Conservation (phyloP, 2,329 filamentous ascomycete species). For the Mycosphaerella sp. region DNA sequence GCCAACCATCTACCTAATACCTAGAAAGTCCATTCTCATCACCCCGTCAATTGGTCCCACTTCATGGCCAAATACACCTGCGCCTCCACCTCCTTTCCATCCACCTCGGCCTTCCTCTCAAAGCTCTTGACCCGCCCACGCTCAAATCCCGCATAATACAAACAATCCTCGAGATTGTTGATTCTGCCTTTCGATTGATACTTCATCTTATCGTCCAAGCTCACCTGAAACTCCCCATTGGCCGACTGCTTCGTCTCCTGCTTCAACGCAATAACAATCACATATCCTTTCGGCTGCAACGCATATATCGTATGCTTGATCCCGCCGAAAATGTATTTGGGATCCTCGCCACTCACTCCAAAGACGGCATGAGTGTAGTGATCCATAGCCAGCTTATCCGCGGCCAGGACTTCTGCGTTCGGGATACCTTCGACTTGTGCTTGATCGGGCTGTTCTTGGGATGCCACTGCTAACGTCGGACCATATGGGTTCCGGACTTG, state of each 20-base stretch:
- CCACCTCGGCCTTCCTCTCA: constrained; percentile 20
- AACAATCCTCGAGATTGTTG: constrained; percentile 20
- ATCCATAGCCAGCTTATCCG: constrained; percentile 23
- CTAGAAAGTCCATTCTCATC: neutral
- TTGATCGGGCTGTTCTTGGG: constrained; percentile 13
- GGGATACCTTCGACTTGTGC: constrained; percentile 10
- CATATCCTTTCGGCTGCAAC: constrained; percentile 25
- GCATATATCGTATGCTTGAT: constrained; percentile 25
- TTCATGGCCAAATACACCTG: constrained; percentile 28
- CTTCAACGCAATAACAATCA: constrained; percentile 24
- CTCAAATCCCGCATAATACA: constrained; percentile 28
- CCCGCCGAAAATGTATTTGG: constrained; percentile 22
- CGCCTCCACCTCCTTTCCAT: constrained; percentile 21
- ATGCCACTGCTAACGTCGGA: constrained; percentile 23
- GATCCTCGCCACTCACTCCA: constrained; percentile 21
- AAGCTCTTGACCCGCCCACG: constrained; percentile 23
- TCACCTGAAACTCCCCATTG: constrained; percentile 16
- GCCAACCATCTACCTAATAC: too few relatives aligned
- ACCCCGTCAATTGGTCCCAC: constrained; percentile 24
- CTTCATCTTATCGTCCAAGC: constrained; percentile 25
- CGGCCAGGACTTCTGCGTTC: constrained; percentile 15
- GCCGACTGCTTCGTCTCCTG: constrained; percentile 15
- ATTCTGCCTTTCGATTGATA: constrained; percentile 23
- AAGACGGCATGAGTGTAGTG: constrained; percentile 26
- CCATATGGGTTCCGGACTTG: constrained; percentile 24